phyloP scores from a whole-genome alignment of 2,329 filamentous ascomycete species.

The Botrytis deweyae region DNA sequence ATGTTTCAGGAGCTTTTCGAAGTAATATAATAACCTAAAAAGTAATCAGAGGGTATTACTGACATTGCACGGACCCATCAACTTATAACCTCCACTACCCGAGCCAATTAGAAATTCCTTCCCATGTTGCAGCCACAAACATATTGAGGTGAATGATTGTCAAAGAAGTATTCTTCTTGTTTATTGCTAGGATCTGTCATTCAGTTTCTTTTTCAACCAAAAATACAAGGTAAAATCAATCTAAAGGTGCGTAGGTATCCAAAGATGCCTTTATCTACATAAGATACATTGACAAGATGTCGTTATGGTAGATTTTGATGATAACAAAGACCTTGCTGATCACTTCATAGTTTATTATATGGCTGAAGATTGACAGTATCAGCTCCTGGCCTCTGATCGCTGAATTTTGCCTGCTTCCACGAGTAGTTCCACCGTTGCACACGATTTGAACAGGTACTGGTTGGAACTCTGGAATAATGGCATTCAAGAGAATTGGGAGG shows the following conservation, averaged over 20 bases:
- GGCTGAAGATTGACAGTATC: not conserved
- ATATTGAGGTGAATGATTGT: not conserved
- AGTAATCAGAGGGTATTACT: not conserved
- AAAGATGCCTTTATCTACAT: not conserved
- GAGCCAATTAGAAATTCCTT: not conserved
- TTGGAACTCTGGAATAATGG: not conserved
- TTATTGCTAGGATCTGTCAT: not conserved
- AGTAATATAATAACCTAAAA: not conserved
- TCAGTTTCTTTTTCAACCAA: not conserved
- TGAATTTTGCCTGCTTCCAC: not conserved
- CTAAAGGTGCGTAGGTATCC: not conserved
- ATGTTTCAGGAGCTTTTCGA: not conserved
- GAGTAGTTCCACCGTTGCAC: not conserved
- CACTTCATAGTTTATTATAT: not conserved
- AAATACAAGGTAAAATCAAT: not conserved
- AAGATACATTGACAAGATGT: not conserved
- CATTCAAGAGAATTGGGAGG: not conserved
- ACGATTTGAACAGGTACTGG: not conserved
- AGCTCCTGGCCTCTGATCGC: not conserved
- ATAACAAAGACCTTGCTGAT: not conserved
- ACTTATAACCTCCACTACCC: not conserved
- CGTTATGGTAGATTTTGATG: not conserved
- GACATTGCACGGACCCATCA: not conserved
- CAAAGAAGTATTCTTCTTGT: too few species aligned
- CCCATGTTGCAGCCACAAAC: not conserved